These are phyloP conservation scores for Saccharomycopsis hybrid DNA, from an alignment of 1,139 yeast genomes.

Conservation along the genomic window DNA sequence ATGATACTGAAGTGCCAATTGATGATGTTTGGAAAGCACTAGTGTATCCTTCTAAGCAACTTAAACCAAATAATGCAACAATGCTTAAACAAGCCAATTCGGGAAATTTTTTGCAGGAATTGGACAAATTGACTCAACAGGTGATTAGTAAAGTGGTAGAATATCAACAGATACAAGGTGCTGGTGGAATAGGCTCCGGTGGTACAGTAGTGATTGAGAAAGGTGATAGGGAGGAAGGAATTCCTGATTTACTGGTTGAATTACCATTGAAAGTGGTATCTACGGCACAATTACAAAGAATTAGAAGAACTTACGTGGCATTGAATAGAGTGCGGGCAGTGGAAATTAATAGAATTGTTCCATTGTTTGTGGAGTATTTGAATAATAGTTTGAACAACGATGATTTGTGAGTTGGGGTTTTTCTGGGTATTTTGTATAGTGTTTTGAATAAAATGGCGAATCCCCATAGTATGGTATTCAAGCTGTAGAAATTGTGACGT, in stretches of 20 bases:
- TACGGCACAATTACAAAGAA: slow-evolving; percentile 74
- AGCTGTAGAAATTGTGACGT: no score
- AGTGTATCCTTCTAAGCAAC: slow-evolving; percentile 42
- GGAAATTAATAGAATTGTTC: slow-evolving; percentile 56
- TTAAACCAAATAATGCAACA: slow-evolving; percentile 72
- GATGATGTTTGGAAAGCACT: slow-evolving; percentile 70
- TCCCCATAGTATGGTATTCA: no score
- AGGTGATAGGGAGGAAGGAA: slow-evolving; percentile 32
- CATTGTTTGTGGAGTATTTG: slow-evolving; percentile 20
- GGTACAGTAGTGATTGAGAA: slow-evolving; percentile 37
- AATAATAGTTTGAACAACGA: slow-evolving; percentile 13
- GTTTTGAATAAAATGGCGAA: no score
- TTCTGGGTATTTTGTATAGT: no score
- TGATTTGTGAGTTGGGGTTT: not conserved
- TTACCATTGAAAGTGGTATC: slow-evolving; percentile 67
- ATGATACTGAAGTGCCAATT: slow-evolving; percentile 47
- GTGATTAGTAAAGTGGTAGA: slow-evolving; percentile 55
- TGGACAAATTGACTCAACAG: slow-evolving; percentile 66
- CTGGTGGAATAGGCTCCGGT: slow-evolving; percentile 36
- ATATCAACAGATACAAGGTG: slow-evolving; percentile 45
- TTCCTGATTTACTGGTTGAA: slow-evolving; percentile 39
- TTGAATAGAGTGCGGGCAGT: slow-evolving; percentile 74
- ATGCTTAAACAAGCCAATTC: slow-evolving; percentile 65
- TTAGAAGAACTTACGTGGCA: slow-evolving; percentile 72
- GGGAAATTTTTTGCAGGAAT: slow-evolving; percentile 68